Conservation (phyloP, 768 basidiomycete species). For the Leccinellum rugosiceps region DNA sequence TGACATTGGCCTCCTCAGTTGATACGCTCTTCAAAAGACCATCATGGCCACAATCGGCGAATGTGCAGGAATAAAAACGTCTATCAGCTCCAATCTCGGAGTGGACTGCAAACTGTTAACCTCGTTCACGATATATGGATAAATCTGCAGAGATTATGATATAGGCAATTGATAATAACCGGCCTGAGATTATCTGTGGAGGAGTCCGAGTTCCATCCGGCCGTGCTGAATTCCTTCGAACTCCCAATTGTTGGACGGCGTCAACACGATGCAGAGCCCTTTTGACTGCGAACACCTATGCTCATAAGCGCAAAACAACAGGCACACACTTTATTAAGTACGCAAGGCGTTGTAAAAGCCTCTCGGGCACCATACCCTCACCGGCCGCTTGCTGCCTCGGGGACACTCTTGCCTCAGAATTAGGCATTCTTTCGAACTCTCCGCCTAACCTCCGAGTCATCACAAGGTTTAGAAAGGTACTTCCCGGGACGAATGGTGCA, state of each 20-base stretch:
- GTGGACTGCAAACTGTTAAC: too few relatives aligned
- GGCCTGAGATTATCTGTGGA: conserved; percentile 8
- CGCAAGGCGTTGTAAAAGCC: not conserved
- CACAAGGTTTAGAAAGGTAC: conserved; percentile 71
- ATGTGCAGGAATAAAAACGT: too few relatives aligned
- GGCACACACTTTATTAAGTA: not conserved
- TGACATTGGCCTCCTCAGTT: too few relatives aligned
- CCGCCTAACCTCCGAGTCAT: conserved; percentile 75
- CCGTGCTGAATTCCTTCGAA: conserved; percentile 12
- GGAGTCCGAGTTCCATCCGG: not conserved
- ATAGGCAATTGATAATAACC: conserved; percentile 4
- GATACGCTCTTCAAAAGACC: not conserved
- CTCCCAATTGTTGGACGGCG: not conserved
- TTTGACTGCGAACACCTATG: not conserved
- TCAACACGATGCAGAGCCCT: not conserved
- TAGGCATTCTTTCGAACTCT: conserved; percentile 77
- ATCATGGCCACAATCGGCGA: too few relatives aligned
- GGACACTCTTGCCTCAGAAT: conserved; percentile 88
- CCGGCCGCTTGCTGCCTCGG: conserved; percentile 82
- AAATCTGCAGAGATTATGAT: not conserved
- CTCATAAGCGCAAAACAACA: conserved; percentile 3
- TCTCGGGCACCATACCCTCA: not conserved
- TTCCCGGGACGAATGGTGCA: conserved; percentile 89
- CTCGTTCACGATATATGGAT: too few relatives aligned
- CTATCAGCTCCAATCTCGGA: too few relatives aligned